These are phyloP conservation scores for Phaseolus lunatus DNA, from an alignment of 306 rosid genomes.

Conservation along the genomic window DNA sequence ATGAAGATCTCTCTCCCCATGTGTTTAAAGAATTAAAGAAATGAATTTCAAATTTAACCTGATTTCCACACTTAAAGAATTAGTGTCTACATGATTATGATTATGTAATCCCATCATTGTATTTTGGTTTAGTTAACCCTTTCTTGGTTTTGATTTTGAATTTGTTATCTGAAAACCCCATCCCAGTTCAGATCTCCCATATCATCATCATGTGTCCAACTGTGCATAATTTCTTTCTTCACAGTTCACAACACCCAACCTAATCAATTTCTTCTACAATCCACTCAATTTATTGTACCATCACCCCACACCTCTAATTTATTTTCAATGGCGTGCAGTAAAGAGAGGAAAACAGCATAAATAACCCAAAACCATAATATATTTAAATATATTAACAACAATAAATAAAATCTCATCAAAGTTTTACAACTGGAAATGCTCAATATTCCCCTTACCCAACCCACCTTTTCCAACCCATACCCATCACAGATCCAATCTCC, in stretches of 20 bases:
- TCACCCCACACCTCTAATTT: no score
- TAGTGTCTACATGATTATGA: neutral
- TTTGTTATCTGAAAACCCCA: neutral
- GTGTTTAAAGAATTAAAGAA: no score
- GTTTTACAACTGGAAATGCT: conserved; percentile 34
- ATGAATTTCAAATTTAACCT: neutral
- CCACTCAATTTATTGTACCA: conserved; percentile 32
- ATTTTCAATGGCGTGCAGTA: no score
- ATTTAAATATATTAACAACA: conserved; percentile 39
- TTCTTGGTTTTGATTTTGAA: no score
- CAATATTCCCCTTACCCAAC: conserved; percentile 20
- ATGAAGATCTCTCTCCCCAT: no score
- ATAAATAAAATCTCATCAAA: conserved; percentile 15
- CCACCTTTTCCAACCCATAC: conserved; percentile 28
- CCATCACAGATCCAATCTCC: conserved; percentile 10
- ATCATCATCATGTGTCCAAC: conserved; percentile 24
- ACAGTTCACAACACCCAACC: conserved; percentile 27
- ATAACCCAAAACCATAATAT: conserved; percentile 12
- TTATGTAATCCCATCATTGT: neutral
- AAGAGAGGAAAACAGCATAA: neutral
- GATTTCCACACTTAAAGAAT: neutral
- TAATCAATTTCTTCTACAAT: neutral
- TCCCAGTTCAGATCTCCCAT: neutral
- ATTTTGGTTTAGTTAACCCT: neutral
- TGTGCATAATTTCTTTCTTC: conserved; percentile 14